Base-by-base conservation (phyloP, 1,284 basidiomycete genomes). In the Heterobasidion annosum region DNA sequence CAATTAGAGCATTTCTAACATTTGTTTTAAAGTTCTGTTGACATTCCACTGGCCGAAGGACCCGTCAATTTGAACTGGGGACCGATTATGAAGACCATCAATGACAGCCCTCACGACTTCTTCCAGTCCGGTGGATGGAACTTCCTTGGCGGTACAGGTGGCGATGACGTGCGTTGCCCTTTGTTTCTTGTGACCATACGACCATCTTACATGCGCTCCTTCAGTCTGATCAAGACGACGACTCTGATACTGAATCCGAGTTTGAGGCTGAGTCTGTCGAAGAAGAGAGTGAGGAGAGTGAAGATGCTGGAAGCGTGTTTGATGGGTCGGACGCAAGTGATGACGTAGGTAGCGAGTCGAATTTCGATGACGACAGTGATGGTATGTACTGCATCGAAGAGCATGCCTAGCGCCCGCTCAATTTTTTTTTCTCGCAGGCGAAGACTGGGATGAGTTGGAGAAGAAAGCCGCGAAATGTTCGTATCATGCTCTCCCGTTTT, bases 31-130 rank as follows among this genome's bases (percentile, higher is more conserved):
- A 95, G 92, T 67, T 96, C 93, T 10, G 94, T 97, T 54, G 97
- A 99, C 68, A 96, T 99, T 56, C 88, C 95, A 13, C 83, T 98
- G 70, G 92, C 91, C 48, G 97, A 98, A 71, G 92, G 96, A 9
- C 93, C 93, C 1, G 93, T 99, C 72, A 99, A 99, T 71, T 75
- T 98, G 70, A 97, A 98, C 67, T 99, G 97, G 97, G 85, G 87
- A 15, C 91, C 91, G 3, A 98, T 99, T 67, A 97, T 97, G 92
- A 96, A 95, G 71, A 93, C 92, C 34, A 86, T 97, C 71, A 96
- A 96, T 63, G 95, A 98, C 59, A 91, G 91, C 63, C 95, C 97
- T 0, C 87, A 92, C 64, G 92, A 91, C 52, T 99, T 99, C 76
- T 99, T 97, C 83, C 88, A 87, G 59, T 85, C 91, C 54, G 95